Evolutionary conservation across 1,284 basidiomycete genomes (phyloP).

Genomic region (Apiotrichum sp.): DNA sequence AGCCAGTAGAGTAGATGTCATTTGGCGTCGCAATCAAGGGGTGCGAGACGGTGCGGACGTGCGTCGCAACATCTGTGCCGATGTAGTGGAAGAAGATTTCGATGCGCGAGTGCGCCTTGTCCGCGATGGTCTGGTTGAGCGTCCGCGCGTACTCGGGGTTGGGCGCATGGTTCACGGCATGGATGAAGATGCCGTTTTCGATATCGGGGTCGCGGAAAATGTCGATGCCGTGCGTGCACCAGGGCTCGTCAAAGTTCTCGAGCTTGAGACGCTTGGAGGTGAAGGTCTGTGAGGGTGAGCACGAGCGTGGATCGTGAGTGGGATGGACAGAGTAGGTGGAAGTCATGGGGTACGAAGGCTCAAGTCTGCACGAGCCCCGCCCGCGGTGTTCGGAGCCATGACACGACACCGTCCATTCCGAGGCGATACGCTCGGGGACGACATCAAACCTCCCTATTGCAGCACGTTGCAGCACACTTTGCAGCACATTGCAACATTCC

Average conservation of each 20-base stretch:
- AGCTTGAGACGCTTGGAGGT: slow-evolving; percentile 15
- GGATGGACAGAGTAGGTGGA: not conserved
- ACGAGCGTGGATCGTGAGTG: not conserved
- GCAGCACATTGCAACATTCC: too few relatives aligned
- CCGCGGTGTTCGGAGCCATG: too few relatives aligned
- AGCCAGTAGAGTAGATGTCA: slow-evolving; percentile 24
- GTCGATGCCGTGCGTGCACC: slow-evolving; percentile 36
- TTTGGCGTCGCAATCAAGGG: slow-evolving; percentile 28
- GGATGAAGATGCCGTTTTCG: slow-evolving; percentile 23
- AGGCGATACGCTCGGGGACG: too few relatives aligned
- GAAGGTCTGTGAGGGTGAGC: slow-evolving; percentile 19
- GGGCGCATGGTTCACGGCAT: slow-evolving; percentile 31
- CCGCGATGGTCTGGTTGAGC: not conserved
- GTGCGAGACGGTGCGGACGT: slow-evolving; percentile 23
- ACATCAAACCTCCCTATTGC: too few relatives aligned
- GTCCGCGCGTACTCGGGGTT: not conserved
- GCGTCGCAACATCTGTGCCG: slow-evolving; percentile 9
- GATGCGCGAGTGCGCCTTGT: slow-evolving; percentile 21
- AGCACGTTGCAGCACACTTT: too few relatives aligned
- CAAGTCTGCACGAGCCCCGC: too few relatives aligned
- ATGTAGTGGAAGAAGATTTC: slow-evolving; percentile 33
- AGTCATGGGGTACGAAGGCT: too few relatives aligned
- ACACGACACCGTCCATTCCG: too few relatives aligned
- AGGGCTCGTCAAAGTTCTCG: slow-evolving; percentile 17
- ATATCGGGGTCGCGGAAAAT: slow-evolving; percentile 20